These are phyloP conservation scores for Corchorus capsularis DNA, from an alignment of 345 rosid species.

Conservation along the genomic window DNA sequence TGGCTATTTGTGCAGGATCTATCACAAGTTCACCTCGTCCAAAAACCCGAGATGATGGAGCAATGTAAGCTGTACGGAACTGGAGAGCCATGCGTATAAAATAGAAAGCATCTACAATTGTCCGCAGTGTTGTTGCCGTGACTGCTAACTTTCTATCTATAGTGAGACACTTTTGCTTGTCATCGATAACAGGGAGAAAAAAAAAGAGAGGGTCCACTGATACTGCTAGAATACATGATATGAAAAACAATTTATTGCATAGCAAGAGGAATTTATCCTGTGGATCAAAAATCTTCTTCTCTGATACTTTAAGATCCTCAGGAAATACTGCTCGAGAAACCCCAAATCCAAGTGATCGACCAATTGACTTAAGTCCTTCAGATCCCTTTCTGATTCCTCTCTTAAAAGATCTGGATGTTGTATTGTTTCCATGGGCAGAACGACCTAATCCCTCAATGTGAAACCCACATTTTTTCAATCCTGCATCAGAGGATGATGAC, in stretches of 20 bases:
- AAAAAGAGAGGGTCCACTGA: conserved; percentile 90
- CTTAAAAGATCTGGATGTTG: conserved; percentile 71
- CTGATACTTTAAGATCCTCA: conserved; percentile 90
- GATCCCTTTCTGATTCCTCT: conserved; percentile 80
- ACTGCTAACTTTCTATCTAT: conserved; percentile 75
- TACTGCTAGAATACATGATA: conserved; percentile 82
- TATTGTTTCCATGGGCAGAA: conserved; percentile 41
- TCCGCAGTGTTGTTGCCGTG: conserved; percentile 76
- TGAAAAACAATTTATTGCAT: conserved; percentile 76
- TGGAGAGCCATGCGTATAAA: conserved; percentile 87
- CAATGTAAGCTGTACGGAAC: conserved; percentile 96
- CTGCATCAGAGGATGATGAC: conserved; percentile 64
- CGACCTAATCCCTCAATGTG: conserved; percentile 62
- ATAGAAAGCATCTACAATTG: conserved; percentile 77
- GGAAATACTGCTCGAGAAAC: conserved; percentile 93
- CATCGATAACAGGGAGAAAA: conserved; percentile 82
- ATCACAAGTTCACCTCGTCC: conserved; percentile 98
- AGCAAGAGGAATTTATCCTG: conserved; percentile 81
- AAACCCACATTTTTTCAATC: conserved; percentile 68
- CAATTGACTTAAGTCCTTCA: conserved; percentile 88
- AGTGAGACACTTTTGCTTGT: conserved; percentile 53
- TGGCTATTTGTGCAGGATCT: conserved; percentile 85
- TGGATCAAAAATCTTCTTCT: conserved; percentile 87
- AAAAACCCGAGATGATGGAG: conserved; percentile 95
- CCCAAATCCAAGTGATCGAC: conserved; percentile 89